Percentiles rank a stretch among this genome's conserved stretches.
These are phyloP conservation scores for slime mould (Dictyostelium discoideum) DNA, from an alignment of 78 protist genomes.

Conservation along the genomic window DNA sequence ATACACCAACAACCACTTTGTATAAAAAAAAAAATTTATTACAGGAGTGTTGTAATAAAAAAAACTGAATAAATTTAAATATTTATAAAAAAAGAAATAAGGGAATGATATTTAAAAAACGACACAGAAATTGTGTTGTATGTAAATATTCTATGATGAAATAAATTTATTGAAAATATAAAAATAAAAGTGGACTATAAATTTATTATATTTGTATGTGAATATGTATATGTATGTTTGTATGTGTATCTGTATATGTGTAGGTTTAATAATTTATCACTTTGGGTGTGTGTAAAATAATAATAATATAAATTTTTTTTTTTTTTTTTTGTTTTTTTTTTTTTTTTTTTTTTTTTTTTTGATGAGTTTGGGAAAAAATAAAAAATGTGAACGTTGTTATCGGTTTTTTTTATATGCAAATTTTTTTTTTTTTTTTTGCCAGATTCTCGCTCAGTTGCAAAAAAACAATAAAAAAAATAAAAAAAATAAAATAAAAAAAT, in stretches of 20 bases:
- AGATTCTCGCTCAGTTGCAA: no score
- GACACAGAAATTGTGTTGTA: neutral
- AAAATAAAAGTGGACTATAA: neutral
- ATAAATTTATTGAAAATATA: neutral
- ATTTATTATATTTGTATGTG: neutral
- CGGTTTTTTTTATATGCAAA: neutral
- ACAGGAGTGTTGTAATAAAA: neutral
- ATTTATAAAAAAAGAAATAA: neutral
- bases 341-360: no score
- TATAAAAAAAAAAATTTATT: neutral
- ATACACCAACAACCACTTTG: constrained; percentile 1
- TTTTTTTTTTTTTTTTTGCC: no score
- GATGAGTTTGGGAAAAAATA: neutral
- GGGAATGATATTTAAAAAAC: neutral
- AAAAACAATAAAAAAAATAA: no score
- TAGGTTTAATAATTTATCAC: neutral
- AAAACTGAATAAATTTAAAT: neutral
- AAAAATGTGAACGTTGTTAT: neutral
- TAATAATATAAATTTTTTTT: no score
- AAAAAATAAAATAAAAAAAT: no score
- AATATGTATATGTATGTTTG: neutral
- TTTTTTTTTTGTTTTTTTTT: no score
- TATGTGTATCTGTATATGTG: neutral
- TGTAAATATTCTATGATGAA: neutral
- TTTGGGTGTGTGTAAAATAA: neutral